A percentile compares a stretch with the other conserved stretches of the same genome.
phyloP scores from a whole-genome alignment of 2,329 filamentous ascomycete genomes.

The Aspergillus pseudotamarii region DNA sequence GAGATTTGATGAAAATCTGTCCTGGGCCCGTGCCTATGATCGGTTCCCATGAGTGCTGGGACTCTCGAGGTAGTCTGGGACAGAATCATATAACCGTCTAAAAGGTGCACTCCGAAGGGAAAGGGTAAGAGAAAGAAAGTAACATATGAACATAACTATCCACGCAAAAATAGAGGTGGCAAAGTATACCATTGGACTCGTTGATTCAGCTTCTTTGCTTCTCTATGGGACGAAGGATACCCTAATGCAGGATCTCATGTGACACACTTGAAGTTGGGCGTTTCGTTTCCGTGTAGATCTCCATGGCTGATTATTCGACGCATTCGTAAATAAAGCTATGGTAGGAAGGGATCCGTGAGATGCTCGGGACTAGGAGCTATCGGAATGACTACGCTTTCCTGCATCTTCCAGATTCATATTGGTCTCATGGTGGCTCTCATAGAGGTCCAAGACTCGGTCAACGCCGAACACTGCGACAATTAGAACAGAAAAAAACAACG shows the following conservation, averaged over 20 bases:
- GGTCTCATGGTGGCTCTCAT: slow-evolving; percentile 25
- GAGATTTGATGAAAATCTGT: background rate
- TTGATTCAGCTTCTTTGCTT: background rate
- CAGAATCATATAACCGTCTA: background rate
- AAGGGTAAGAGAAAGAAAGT: background rate
- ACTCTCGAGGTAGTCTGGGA: background rate
- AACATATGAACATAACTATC: background rate
- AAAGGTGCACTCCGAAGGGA: background rate
- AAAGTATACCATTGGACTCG: background rate
- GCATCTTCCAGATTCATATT: slow-evolving; percentile 25
- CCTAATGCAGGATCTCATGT: background rate
- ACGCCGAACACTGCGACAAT: slow-evolving; percentile 32
- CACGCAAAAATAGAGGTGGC: background rate
- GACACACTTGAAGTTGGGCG: background rate
- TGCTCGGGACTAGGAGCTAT: slow-evolving; percentile 14
- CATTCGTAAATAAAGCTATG: background rate
- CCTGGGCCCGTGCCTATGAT: background rate
- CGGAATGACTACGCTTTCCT: slow-evolving; percentile 24
- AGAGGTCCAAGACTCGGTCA: slow-evolving; percentile 40
- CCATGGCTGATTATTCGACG: background rate
- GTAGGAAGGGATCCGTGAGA: background rate
- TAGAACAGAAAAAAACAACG: slow-evolving; percentile 10
- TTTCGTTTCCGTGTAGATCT: background rate
- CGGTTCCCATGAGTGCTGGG: background rate
- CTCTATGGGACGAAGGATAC: background rate